Conservation (phyloP, 2,329 filamentous ascomycete genomes). For the Pseudodiploospora longispora region DNA sequence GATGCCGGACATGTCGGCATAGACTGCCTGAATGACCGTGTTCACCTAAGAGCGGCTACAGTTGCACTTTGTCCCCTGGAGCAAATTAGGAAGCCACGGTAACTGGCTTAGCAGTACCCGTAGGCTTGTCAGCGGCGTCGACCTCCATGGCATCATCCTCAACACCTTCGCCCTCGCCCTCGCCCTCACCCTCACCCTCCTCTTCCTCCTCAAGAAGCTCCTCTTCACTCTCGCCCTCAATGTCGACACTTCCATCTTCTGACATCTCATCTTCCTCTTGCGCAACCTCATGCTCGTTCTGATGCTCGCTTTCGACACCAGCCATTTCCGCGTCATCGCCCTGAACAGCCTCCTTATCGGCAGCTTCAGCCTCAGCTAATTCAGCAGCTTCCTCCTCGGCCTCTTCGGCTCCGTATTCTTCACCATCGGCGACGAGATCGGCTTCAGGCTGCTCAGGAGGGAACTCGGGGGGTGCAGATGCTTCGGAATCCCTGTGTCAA, state of each 20-base stretch:
- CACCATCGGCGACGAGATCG: slow-evolving; percentile 76
- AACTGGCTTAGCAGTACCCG: slow-evolving; percentile 24
- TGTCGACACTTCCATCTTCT: slow-evolving; percentile 70
- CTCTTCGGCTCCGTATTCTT: slow-evolving; percentile 86
- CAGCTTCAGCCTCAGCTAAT: slow-evolving; percentile 44
- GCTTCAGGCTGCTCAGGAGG: slow-evolving; percentile 97
- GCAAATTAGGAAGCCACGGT: slow-evolving; percentile 24
- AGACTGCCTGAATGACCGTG: no score
- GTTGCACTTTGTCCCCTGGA: neutral
- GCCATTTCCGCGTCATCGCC: slow-evolving; percentile 71
- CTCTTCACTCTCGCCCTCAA: slow-evolving; percentile 68
- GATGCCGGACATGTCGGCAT: no score
- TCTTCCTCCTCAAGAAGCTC: slow-evolving; percentile 60
- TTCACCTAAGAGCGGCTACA: no score
- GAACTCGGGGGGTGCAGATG: slow-evolving; percentile 89
- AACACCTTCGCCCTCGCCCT: slow-evolving; percentile 30
- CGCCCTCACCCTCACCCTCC: slow-evolving; percentile 29
- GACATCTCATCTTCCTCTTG: slow-evolving; percentile 60
- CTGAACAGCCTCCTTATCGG: slow-evolving; percentile 40
- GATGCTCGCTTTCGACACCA: slow-evolving; percentile 48
- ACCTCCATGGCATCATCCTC: slow-evolving; percentile 44
- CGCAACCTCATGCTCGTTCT: slow-evolving; percentile 27
- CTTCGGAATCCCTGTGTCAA: slow-evolving; percentile 82
- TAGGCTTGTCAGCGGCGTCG: slow-evolving; percentile 31
- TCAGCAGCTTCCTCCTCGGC: slow-evolving; percentile 62